These are phyloP conservation scores for Lentinula edodes DNA, from an alignment of 768 basidiomycete genomes.

Conservation along the genomic window DNA sequence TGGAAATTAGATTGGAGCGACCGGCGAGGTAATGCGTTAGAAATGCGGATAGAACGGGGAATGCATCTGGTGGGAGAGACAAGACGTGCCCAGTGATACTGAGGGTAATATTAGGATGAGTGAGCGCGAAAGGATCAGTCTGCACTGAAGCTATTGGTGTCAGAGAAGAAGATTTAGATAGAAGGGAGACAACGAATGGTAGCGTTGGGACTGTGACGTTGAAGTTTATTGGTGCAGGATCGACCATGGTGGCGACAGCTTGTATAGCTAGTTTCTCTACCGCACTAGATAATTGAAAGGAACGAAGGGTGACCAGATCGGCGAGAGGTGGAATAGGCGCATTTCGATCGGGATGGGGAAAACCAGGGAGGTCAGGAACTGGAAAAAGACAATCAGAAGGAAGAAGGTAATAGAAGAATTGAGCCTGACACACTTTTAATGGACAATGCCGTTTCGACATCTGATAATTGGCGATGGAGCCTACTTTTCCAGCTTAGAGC, in stretches of 20 bases:
- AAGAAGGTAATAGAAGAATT: background rate
- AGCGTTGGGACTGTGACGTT: conserved; percentile 48
- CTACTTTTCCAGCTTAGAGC: conserved; percentile 44
- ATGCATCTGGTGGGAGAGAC: conserved; percentile 35
- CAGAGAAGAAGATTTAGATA: conserved; percentile 8
- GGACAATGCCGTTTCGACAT: conserved; percentile 41
- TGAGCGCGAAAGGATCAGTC: conserved; percentile 52
- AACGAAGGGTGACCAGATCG: conserved; percentile 53
- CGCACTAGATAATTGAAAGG: conserved; percentile 36
- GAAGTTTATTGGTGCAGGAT: conserved; percentile 50
- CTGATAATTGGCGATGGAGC: conserved; percentile 31
- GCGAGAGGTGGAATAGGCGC: conserved; percentile 50
- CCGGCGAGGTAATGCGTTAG: conserved; percentile 61
- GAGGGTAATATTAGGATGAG: conserved; percentile 65
- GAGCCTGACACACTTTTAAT: conserved; percentile 44
- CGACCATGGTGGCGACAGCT: conserved; percentile 52
- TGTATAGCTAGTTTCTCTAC: conserved; percentile 32
- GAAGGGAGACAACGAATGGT: conserved; percentile 56
- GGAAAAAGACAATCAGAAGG: conserved; percentile 7
- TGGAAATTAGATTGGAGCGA: conserved; percentile 47
- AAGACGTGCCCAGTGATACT: conserved; percentile 51
- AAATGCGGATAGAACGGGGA: conserved; percentile 51
- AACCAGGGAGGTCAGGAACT: conserved; percentile 64
- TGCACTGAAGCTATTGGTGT: conserved; percentile 50
- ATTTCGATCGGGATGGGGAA: conserved; percentile 53